Conservation (phyloP, 495 filamentous ascomycete genomes). For the Sordaria brevicollis region DNA sequence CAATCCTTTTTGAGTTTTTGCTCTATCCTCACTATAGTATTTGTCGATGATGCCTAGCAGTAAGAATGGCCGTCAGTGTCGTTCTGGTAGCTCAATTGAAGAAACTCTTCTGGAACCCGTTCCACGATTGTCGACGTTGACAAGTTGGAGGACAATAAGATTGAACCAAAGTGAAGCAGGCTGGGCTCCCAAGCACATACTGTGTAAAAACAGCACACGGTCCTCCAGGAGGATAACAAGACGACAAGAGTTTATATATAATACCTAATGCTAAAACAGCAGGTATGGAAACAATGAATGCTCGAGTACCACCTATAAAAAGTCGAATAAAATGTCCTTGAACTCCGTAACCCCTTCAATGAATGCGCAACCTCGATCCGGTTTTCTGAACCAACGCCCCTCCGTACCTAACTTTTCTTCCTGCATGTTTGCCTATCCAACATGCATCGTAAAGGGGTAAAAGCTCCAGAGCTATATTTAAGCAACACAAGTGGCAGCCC, state of each 20-base stretch:
- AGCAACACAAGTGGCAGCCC: not conserved
- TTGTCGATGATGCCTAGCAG: not conserved
- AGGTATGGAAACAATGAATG: not conserved
- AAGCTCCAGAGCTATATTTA: not conserved
- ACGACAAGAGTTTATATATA: not conserved
- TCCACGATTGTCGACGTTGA: not conserved
- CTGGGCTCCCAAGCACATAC: not conserved
- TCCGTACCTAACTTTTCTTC: not conserved
- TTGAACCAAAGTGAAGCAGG: not conserved
- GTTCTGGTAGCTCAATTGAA: not conserved
- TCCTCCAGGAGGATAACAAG: not conserved
- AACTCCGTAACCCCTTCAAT: not conserved
- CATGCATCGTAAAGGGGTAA: not conserved
- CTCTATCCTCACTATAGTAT: not conserved
- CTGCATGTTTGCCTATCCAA: no score
- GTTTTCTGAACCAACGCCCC: not conserved
- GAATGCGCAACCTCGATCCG: not conserved
- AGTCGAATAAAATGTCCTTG: not conserved
- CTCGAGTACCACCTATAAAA: not conserved
- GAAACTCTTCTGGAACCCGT: not conserved
- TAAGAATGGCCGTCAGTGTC: not conserved
- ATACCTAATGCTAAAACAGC: not conserved
- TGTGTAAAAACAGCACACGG: not conserved
- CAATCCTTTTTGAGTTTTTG: not conserved
- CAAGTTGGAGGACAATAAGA: not conserved